Percentiles rank a stretch among this genome's conserved stretches.
Evolutionary conservation across 495 filamentous ascomycete genomes (phyloP).

Genomic region (Eremomyces bilateralis): DNA sequence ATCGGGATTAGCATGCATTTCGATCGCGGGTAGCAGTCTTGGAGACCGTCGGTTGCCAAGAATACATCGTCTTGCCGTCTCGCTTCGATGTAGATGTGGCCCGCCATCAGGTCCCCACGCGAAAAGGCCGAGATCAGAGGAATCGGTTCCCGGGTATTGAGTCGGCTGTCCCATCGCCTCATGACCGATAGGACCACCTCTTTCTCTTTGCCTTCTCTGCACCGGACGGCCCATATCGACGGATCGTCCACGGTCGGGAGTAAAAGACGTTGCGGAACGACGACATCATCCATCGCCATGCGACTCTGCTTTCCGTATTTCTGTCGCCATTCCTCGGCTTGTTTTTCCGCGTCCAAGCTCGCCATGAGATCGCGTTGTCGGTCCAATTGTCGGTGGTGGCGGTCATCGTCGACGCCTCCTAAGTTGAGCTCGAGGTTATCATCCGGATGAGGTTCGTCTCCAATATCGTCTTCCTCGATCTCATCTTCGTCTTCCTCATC

Average conservation of each 20-base stretch:
- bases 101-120: constrained; percentile 67
- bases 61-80: constrained; percentile 67
- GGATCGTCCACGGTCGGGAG: constrained; percentile 88
- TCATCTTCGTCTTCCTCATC: constrained; percentile 79
- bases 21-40: constrained; percentile 62
- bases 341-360: constrained; percentile 79
- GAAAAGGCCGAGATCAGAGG: constrained; percentile 78
- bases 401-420: constrained; percentile 65
- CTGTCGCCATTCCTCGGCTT: constrained; percentile 65
- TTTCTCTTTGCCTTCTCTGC: constrained; percentile 83
- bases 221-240: constrained; percentile 84
- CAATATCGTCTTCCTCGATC: constrained; percentile 76
- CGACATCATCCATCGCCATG: constrained; percentile 31
- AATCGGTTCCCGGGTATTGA: constrained; percentile 49
- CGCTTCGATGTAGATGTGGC: constrained; percentile 90
- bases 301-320: constrained; percentile 51
- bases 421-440: constrained; percentile 65
- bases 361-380: constrained; percentile 66
- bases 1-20: constrained; percentile 80
- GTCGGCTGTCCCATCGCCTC: constrained; percentile 63
- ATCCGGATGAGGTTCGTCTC: constrained; percentile 74
- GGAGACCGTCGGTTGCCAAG: constrained; percentile 56
- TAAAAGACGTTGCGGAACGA: constrained; percentile 71
- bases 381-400: constrained; percentile 85
- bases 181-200: constrained; percentile 72